Percentiles rank a stretch among this genome's conserved stretches.
These are phyloP conservation scores for Cyamopsis tetragonoloba DNA, from an alignment of 306 rosid species.

Conservation along the genomic window DNA sequence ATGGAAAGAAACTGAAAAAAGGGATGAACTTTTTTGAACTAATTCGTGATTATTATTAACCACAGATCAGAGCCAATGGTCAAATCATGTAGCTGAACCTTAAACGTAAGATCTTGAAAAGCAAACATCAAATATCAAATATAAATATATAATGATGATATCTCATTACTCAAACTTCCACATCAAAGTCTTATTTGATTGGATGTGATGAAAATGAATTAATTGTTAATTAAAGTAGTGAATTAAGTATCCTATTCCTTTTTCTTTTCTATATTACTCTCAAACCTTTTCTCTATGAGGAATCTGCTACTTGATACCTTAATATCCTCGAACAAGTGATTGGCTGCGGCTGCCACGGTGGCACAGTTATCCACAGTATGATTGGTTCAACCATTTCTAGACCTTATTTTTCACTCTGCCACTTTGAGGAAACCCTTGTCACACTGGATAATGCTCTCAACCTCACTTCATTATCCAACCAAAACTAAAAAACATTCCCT, in stretches of 20 bases:
- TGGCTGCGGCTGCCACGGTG: slow-evolving; percentile 65
- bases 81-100: slow-evolving; percentile 41
- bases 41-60: neutral
- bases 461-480: slow-evolving; percentile 24
- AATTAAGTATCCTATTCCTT: too few species aligned
- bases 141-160: too few species aligned
- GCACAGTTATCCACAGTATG: slow-evolving; percentile 37
- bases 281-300: neutral
- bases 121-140: slow-evolving; percentile 8
- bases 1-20: neutral
- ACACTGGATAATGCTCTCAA: slow-evolving; percentile 41
- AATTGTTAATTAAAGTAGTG: neutral
- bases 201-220: slow-evolving; percentile 23
- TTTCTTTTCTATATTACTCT: too few species aligned
- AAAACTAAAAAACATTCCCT: too few species aligned
- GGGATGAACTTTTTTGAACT: neutral
- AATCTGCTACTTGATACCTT: slow-evolving; percentile 56
- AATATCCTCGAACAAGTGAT: slow-evolving; percentile 76
- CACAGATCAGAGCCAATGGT: neutral
- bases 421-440: slow-evolving; percentile 18
- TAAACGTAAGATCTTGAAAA: slow-evolving; percentile 30
- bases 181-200: slow-evolving; percentile 30
- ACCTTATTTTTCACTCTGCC: neutral
- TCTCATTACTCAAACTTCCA: neutral
- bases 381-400: slow-evolving; percentile 53